Base-by-base conservation (phyloP, 2,329 filamentous ascomycete species). In the Pyrenochaeta sp. region DNA sequence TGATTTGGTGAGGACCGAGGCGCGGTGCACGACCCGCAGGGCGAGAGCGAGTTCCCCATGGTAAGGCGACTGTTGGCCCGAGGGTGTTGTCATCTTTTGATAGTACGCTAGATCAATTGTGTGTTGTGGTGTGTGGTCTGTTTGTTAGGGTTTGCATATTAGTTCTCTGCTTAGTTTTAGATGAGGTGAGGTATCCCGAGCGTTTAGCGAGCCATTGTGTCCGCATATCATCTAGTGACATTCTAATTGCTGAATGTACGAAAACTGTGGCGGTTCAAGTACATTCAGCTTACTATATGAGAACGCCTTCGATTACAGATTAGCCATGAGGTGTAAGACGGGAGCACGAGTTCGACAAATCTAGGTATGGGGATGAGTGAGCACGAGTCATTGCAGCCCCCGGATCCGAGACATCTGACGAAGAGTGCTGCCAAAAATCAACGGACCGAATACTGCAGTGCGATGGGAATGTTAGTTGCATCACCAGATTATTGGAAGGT, bases 1-100 rank as follows among this genome's bases (percentile, higher is more conserved):
- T 45, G 71, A 62, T 60, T 84, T 84, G 13, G 83, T 86, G 24
- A 86, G 73, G 11, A 81, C 67, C 3, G 81, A 77, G 37, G 83
- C 82, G 48, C 77, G 72, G 54, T 82, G 78, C 13, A 84, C 79
- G 14, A 80, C 76, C 21, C 49, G 55, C 28, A 67, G 52, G 23
- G 69, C 70, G 40, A 63, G 50, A 34, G 37, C 15, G 27, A 72
- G 61, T 50, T 72, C 69, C 14, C 50, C 47, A 23, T 53, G 27
- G 44, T 67, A 66, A 15, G 56, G 49, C 17, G n/a, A n/a, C n/a
- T n/a, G n/a, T n/a, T n/a, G n/a, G n/a, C n/a, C n/a, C n/a, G n/a
- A n/a, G n/a, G 47, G 37, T 20, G 30, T 21, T 17, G 47, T 21
- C 41, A 34, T 38, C 17, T 27, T 32, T 41, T 47, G 39, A 19